A percentile compares a stretch with the other conserved stretches of the same genome.
Evolutionary conservation across 2,329 filamentous ascomycete species (phyloP).

Genomic region (Fusarium ambrosium): DNA sequence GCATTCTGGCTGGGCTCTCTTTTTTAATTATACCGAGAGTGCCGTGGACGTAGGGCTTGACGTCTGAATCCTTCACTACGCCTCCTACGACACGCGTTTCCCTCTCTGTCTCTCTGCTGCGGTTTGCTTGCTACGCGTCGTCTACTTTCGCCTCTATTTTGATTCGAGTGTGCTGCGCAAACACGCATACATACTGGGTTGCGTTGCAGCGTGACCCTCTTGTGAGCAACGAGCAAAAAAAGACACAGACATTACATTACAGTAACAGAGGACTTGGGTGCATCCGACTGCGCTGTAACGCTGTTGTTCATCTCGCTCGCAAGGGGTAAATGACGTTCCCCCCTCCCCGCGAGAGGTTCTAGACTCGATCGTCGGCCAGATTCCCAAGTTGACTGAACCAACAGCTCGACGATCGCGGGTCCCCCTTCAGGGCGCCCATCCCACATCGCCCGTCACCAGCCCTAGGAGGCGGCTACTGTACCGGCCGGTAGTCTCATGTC

Average conservation of each 20-base stretch:
- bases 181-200: slow-evolving; percentile 21
- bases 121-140: not conserved
- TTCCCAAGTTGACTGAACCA: not conserved
- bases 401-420: slow-evolving; percentile 23
- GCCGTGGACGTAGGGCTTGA: slow-evolving; percentile 3
- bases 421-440: not conserved
- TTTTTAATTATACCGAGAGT: slow-evolving; percentile 5
- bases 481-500: too few species aligned
- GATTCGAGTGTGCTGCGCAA: slow-evolving; percentile 25
- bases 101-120: slow-evolving; percentile 9
- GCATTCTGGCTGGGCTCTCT: not conserved
- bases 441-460: slow-evolving; percentile 16
- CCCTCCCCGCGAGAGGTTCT: slow-evolving; percentile 19
- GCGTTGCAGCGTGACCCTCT: slow-evolving; percentile 29
- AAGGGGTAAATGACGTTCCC: slow-evolving; percentile 25
- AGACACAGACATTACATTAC: too few species aligned
- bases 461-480: slow-evolving; percentile 15
- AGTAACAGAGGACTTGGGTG: not conserved
- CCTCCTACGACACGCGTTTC: not conserved
- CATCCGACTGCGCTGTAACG: slow-evolving; percentile 16
- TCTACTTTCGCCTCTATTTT: not conserved
- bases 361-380: slow-evolving; percentile 36
- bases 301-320: not conserved
- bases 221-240: slow-evolving; percentile 7
- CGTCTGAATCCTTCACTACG: not conserved